A percentile compares a stretch with the other conserved stretches of the same genome.
Evolutionary conservation across 2,329 filamentous ascomycete species (phyloP).

Genomic region (Diaporthe australafricana): DNA sequence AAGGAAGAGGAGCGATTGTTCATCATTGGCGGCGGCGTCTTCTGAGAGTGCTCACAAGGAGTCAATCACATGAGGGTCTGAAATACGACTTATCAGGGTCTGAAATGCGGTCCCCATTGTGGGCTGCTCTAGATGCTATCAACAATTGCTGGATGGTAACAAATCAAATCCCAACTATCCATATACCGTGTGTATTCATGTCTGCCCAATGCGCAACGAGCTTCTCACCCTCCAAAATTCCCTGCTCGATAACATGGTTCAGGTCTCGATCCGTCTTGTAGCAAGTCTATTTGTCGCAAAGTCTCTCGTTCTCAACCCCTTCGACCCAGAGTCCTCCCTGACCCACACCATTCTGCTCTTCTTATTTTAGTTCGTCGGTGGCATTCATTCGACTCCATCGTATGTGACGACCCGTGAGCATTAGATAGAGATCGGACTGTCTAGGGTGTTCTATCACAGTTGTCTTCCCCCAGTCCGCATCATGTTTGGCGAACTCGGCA

Average conservation of each 20-base stretch:
- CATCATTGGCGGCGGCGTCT: slow-evolving; percentile 96
- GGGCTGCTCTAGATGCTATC: neutral
- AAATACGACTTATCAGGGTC: neutral
- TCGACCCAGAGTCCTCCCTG: too few relatives aligned
- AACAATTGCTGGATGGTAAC: neutral
- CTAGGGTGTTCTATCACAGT: too few relatives aligned
- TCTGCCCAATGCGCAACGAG: neutral
- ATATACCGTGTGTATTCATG: neutral
- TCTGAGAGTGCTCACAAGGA: slow-evolving; percentile 51
- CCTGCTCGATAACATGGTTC: too few relatives aligned
- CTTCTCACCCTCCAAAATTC: neutral
- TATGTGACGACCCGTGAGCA: too few relatives aligned
- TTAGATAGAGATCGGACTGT: too few relatives aligned
- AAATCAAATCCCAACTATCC: neutral
- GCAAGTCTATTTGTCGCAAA: too few relatives aligned
- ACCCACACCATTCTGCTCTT: too few relatives aligned
- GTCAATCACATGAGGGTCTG: neutral
- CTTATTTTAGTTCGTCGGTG: too few relatives aligned
- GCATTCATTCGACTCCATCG: too few relatives aligned
- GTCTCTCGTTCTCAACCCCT: neutral
- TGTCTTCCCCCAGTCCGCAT: neutral
- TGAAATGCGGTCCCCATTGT: neutral
- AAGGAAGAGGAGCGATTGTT: slow-evolving; percentile 94
- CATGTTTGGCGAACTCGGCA: neutral
- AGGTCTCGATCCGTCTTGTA: too few relatives aligned